A percentile compares a stretch with the other conserved stretches of the same genome.
These are phyloP conservation scores for Botrytis sinoallii DNA, from an alignment of 2,329 filamentous ascomycete genomes.

Conservation along the genomic window DNA sequence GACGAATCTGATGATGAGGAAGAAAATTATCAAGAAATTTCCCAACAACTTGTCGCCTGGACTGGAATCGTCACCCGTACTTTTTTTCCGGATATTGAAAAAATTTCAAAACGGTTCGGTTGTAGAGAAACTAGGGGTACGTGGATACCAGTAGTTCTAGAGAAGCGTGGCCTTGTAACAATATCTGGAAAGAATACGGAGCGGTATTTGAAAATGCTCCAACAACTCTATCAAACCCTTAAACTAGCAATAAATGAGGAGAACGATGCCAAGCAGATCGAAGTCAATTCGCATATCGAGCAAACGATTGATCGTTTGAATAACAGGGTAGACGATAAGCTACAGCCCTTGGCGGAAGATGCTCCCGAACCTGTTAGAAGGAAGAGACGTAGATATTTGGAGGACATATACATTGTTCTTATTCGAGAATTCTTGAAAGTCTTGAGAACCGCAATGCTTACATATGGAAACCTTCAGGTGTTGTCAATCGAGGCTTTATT, in stretches of 20 bases:
- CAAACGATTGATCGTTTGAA: not conserved
- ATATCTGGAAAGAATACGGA: not conserved
- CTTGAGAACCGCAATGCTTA: not conserved
- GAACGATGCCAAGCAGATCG: not conserved
- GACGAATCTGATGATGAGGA: not conserved
- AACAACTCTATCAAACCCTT: not conserved
- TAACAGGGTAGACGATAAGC: not conserved
- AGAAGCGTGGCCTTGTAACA: not conserved
- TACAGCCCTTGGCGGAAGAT: not conserved
- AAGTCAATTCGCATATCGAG: not conserved
- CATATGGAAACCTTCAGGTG: not conserved
- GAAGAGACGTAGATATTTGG: not conserved
- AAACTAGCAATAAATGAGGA: not conserved
- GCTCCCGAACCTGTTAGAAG: not conserved
- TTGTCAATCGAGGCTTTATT: not conserved
- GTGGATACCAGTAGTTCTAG: not conserved
- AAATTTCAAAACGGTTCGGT: not conserved
- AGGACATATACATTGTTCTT: not conserved
- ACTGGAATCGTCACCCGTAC: not conserved
- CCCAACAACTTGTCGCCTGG: not conserved
- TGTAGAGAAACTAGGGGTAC: not conserved
- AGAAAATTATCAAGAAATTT: not conserved
- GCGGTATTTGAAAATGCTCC: not conserved
- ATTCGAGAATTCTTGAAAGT: not conserved
- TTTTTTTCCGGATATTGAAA: not conserved